Percentiles rank a stretch among this genome's conserved stretches.
These are phyloP conservation scores for Hirsutella rhossiliensis DNA, from an alignment of 2,329 filamentous ascomycete genomes.

Conservation along the genomic window DNA sequence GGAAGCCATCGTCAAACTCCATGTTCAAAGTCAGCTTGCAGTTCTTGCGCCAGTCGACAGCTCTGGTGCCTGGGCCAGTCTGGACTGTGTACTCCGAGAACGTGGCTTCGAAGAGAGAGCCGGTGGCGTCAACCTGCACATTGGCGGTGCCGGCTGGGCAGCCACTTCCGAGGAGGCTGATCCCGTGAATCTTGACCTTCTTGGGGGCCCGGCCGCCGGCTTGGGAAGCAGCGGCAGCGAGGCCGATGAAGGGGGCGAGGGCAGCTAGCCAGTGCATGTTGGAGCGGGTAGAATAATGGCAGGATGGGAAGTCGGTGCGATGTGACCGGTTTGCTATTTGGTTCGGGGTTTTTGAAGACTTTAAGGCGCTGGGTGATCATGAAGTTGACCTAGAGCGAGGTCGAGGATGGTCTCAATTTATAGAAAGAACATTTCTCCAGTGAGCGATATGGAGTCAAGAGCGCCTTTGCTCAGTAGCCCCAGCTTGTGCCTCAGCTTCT, in stretches of 20 bases:
- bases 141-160: constrained; percentile 12
- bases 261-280: constrained; percentile 3
- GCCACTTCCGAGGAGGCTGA: constrained; percentile 13
- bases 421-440: too few relatives aligned
- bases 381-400: too few relatives aligned
- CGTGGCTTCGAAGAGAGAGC: constrained; percentile 13
- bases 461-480: too few relatives aligned
- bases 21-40: constrained; percentile 15
- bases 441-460: too few relatives aligned
- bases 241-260: constrained; percentile 1
- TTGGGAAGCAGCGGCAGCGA: constrained; percentile 3
- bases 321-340: too few relatives aligned
- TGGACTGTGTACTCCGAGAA: constrained; percentile 13
- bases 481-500: too few relatives aligned
- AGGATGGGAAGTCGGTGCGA: too few relatives aligned
- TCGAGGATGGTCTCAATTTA: too few relatives aligned
- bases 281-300: too few relatives aligned
- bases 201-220: neutral
- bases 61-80: too few relatives aligned
- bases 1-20: constrained; percentile 12
- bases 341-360: too few relatives aligned
- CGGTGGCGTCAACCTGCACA: constrained; percentile 13
- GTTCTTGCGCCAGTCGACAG: constrained; percentile 13
- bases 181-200: constrained; percentile 8
- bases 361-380: too few relatives aligned